Conservation (phyloP, 305 asterid species). For the Fraxinus ornus region DNA sequence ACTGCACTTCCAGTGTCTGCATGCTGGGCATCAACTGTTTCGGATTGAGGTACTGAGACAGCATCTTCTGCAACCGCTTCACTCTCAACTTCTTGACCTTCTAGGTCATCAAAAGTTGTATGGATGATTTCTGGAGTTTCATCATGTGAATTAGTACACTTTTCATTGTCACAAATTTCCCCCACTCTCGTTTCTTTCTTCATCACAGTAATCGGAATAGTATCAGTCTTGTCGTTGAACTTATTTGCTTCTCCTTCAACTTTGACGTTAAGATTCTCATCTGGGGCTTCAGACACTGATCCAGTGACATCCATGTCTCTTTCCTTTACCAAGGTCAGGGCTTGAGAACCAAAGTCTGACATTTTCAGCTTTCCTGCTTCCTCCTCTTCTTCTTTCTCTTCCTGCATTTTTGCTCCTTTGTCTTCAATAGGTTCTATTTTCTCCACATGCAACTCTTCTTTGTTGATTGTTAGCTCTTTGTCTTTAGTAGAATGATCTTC, state of each 20-base stretch:
- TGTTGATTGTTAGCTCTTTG: conserved; percentile 26
- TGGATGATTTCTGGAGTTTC: conserved; percentile 24
- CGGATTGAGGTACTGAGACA: neutral
- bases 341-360: conserved; percentile 31
- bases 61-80: conserved; percentile 17
- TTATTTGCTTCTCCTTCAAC: neutral
- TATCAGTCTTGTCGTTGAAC: conserved; percentile 1
- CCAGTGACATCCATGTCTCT: conserved; percentile 31
- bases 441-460: conserved; percentile 28
- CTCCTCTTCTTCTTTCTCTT: conserved; percentile 15
- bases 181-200: conserved; percentile 29
- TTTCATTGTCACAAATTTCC: conserved; percentile 26
- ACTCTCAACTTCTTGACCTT: conserved; percentile 26
- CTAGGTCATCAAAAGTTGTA: conserved; percentile 10
- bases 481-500: conserved; percentile 27
- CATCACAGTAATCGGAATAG: conserved; percentile 17
- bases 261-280: neutral
- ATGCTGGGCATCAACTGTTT: conserved; percentile 10
- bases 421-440: conserved; percentile 23
- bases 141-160: conserved; percentile 24
- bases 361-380: conserved; percentile 31
- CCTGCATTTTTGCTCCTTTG: conserved; percentile 31
- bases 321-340: conserved; percentile 38
- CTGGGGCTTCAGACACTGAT: conserved; percentile 18
- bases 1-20: conserved; percentile 2